phyloP scores from a whole-genome alignment of 2,329 filamentous ascomycete genomes.

The Endoconidiophora polonica region DNA sequence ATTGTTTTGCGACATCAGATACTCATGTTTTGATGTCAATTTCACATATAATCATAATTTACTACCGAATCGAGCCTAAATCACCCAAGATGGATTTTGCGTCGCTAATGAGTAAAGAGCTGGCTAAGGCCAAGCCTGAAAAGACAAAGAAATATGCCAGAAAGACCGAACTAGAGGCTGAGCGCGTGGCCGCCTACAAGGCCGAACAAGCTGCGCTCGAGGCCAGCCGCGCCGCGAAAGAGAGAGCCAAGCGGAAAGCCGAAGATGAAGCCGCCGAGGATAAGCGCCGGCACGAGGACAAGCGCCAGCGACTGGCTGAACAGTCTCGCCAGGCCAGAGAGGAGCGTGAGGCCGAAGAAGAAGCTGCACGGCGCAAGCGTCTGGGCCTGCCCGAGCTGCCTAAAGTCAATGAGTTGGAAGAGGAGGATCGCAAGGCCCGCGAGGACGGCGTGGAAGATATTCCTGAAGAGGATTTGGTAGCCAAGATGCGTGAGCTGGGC shows the following conservation, averaged over 20 bases:
- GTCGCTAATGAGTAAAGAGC: constrained; percentile 80
- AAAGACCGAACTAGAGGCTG: constrained; percentile 71
- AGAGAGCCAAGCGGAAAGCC: constrained; percentile 66
- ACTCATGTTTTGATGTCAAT: not conserved
- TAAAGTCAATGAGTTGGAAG: constrained; percentile 21
- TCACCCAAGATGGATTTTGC: constrained; percentile 72
- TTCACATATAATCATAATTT: not conserved
- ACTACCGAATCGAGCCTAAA: not conserved
- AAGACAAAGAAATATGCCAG: constrained; percentile 58
- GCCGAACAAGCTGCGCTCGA: constrained; percentile 66
- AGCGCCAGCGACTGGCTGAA: constrained; percentile 64
- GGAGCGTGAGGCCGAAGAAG: constrained; percentile 57
- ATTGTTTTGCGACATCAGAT: too few species aligned
- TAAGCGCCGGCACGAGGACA: constrained; percentile 57
- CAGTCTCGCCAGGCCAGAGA: constrained; percentile 55
- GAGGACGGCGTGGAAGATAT: constrained; percentile 41
- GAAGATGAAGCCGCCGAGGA: constrained; percentile 71
- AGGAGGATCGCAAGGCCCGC: constrained; percentile 17
- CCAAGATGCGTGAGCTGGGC: constrained; percentile 51
- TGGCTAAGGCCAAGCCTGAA: constrained; percentile 57
- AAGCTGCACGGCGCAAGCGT: constrained; percentile 54
- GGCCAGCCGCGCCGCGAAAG: constrained; percentile 50
- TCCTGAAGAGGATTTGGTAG: constrained; percentile 50
- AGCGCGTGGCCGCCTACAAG: constrained; percentile 62
- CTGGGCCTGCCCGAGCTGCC: constrained; percentile 65